Conservation (phyloP, 345 rosid genomes). For the Cardiospermum halicacabum region DNA sequence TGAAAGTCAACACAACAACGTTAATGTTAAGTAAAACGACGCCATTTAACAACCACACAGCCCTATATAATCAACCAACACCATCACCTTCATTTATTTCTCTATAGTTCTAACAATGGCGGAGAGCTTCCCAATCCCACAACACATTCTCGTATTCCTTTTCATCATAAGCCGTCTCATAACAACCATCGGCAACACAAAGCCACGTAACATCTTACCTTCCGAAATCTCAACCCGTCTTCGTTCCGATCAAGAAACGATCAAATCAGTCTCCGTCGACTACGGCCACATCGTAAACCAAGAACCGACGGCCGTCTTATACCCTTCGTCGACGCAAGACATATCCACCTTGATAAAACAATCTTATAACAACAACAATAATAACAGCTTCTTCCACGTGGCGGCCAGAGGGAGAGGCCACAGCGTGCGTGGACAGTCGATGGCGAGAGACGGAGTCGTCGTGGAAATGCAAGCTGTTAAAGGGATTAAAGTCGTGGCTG, state of each 20-base stretch:
- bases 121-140: slow-evolving; percentile 14
- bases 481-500: slow-evolving; percentile 17
- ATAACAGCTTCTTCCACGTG: slow-evolving; percentile 41
- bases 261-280: slow-evolving; percentile 49
- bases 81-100: not conserved
- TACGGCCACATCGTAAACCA: slow-evolving; percentile 54
- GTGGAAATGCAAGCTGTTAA: slow-evolving; percentile 59
- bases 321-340: slow-evolving; percentile 52
- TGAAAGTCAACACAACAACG: too few species aligned
- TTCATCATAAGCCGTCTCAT: slow-evolving; percentile 26
- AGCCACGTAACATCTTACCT: slow-evolving; percentile 9
- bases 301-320: slow-evolving; percentile 59
- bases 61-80: not conserved
- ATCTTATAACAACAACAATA: slow-evolving; percentile 28
- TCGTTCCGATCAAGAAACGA: slow-evolving; percentile 35
- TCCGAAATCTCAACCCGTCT: slow-evolving; percentile 24
- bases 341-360: slow-evolving; percentile 40
- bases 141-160: slow-evolving; percentile 20
- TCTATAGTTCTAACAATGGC: slow-evolving; percentile 21
- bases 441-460: slow-evolving; percentile 60
- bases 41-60: slow-evolving; percentile 22
- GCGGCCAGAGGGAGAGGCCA: slow-evolving; percentile 86
- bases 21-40: too few species aligned
- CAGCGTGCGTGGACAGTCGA: slow-evolving; percentile 73
- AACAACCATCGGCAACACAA: slow-evolving; percentile 25